Base-by-base conservation (phyloP, 179 eudicot genomes). In the Beta corolliflora region DNA sequence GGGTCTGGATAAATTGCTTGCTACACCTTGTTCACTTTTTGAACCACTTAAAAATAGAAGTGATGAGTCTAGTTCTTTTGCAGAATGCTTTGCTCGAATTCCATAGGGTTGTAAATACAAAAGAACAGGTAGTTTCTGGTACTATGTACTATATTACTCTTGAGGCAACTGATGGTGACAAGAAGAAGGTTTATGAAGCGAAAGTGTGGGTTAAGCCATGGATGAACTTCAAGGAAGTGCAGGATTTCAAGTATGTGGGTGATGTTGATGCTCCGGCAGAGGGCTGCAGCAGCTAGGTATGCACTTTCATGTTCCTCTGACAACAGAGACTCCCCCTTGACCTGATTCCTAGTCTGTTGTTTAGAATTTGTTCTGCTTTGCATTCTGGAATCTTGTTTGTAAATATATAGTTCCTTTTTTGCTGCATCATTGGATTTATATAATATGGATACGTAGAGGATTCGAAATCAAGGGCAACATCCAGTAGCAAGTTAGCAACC, bases 141-240 rank as follows among this genome's bases (percentile, higher is more conserved):
- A 88, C 81, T 36, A 46, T 84, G 5, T 84, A 86, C 87, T 86
- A 86, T 67, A 82, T 88, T 50, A 88, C 88, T 55, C 80, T 88
- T 21, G 88, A 88, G 83, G 90, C 81, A 60, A 75, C 21, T 14
- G 90, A 88, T 58, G 86, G 84, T 13, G 89, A 76, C 65, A 60
- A 66, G 65, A 80, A 80, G 86, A 88, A 84, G 84, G 77, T 82
- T 82, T 88, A 86, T 69, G 89, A 88, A 81, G 87, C 89, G 10
- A 88, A 88, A 75, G 83, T 88, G 48, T 88, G 90, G 89, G 89
- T 86, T 46, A 84, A 88, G 83, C 83, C 87, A 14, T 88, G 90
- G 89, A 11, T 80, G 81, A 81, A 84, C 80, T 86, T 86, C 87
- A 86, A 88, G 87, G 83, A 88, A 72, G 78, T 88, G 18, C 89